These are phyloP conservation scores for Aurifilum marmelostoma DNA, from an alignment of 2,329 filamentous ascomycete species.

Conservation along the genomic window DNA sequence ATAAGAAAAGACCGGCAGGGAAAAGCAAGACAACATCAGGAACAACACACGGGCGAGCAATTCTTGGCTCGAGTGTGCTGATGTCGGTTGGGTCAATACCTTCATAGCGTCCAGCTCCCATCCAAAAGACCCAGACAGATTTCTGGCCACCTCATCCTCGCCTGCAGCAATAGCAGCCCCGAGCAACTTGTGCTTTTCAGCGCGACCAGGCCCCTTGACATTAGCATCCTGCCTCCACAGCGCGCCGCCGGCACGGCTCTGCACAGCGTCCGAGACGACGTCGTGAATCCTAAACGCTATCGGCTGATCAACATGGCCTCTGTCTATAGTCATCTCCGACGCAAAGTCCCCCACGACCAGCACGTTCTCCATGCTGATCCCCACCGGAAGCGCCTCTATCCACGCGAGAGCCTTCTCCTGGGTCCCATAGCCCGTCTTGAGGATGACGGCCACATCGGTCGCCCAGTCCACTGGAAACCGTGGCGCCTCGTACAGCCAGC, in stretches of 20 bases:
- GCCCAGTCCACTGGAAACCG: conserved; percentile 47
- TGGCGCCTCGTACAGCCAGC: conserved; percentile 46
- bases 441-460: conserved; percentile 52
- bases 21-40: no score
- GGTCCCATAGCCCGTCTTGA: conserved; percentile 64
- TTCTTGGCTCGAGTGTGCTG: no score
- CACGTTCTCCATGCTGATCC: conserved; percentile 41
- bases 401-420: conserved; percentile 50
- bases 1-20: no score
- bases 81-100: conserved; percentile 36
- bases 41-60: no score
- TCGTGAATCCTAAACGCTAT: conserved; percentile 42
- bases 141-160: conserved; percentile 42
- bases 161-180: conserved; percentile 43
- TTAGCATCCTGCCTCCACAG: conserved; percentile 29
- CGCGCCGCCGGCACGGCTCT: conserved; percentile 33
- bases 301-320: conserved; percentile 32
- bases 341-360: conserved; percentile 57
- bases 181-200: conserved; percentile 47
- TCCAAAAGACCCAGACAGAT: conserved; percentile 45
- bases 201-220: conserved; percentile 32
- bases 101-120: conserved; percentile 57
- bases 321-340: conserved; percentile 30
- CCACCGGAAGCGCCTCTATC: conserved; percentile 48
- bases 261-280: conserved; percentile 40